Percentiles rank a stretch among this genome's conserved stretches.
Conservation (phyloP, 257 asterid genomes). For the Rauvolfia tetraphylla region DNA sequence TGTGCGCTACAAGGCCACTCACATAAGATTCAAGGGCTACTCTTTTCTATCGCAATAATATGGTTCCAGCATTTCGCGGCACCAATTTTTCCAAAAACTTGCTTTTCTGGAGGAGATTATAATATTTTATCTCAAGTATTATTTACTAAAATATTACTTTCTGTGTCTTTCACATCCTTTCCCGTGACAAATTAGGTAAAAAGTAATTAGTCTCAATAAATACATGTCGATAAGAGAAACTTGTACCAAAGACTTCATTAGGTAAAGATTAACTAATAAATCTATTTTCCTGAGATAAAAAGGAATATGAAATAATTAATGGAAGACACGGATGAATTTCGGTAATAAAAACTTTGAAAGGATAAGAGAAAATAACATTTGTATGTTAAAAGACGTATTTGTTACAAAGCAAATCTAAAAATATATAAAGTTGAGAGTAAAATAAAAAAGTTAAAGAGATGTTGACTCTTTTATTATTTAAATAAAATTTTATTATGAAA, state of each 20-base stretch:
- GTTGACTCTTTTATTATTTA: no score
- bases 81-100: constrained; percentile 4
- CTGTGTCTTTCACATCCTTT: not conserved
- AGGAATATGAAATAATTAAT: not conserved
- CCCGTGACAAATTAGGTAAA: not conserved
- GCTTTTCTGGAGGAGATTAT: not conserved
- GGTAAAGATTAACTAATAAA: not conserved
- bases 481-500: no score
- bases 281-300: not conserved
- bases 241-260: not conserved
- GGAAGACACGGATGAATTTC: no score
- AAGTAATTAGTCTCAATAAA: no score
- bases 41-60: not conserved
- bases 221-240: not conserved
- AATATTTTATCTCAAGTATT: not conserved
- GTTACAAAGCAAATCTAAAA: no score
- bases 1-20: not conserved
- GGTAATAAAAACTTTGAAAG: no score
- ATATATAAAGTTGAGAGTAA: no score
- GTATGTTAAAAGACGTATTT: not conserved
- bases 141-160: not conserved
- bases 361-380: not conserved
- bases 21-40: not conserved
- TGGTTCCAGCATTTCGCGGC: not conserved
- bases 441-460: no score